Percentiles rank a stretch among this genome's conserved stretches.
phyloP scores from a whole-genome alignment of 495 filamentous ascomycete genomes.

The Astrothelium subdiscretum region DNA sequence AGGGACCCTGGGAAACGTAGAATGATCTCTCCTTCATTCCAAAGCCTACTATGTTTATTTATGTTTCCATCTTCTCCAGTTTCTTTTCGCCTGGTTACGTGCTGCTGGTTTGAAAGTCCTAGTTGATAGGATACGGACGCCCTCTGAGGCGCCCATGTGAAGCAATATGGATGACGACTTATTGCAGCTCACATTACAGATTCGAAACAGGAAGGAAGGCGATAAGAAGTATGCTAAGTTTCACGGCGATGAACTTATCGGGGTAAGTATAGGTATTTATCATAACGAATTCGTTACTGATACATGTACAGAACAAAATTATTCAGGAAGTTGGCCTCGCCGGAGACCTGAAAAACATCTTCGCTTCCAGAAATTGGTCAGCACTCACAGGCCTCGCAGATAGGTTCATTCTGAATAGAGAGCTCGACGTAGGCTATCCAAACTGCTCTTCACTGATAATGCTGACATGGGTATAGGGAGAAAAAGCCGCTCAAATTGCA shows the following conservation, averaged over 20 bases:
- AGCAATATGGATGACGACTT: neutral
- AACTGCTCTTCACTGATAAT: neutral
- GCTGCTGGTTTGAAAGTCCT: conserved; percentile 1
- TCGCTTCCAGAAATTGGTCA: conserved; percentile 3
- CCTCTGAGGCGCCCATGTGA: neutral
- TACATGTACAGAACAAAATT: neutral
- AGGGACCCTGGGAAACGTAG: neutral
- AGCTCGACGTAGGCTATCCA: neutral
- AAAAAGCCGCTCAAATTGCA: conserved; percentile 1
- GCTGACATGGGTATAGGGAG: neutral
- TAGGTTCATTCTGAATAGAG: neutral
- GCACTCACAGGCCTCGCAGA: neutral
- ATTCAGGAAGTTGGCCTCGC: neutral
- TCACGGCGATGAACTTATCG: neutral
- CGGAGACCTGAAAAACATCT: conserved; percentile 1
- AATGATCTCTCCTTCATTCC: conserved; percentile 1
- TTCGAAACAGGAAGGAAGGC: conserved; percentile 1
- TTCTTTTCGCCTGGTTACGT: neutral
- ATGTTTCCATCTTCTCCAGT: neutral
- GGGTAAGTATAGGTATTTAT: neutral
- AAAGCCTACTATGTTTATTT: neutral
- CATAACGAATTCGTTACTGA: neutral
- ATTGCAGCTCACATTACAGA: conserved; percentile 2
- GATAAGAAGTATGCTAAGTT: conserved; percentile 2
- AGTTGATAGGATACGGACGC: neutral